Evolutionary conservation across 2,329 filamentous ascomycete genomes (phyloP), one percentile per base, ranked within the genome.

Genomic region (Calonectria fujianensis): DNA sequence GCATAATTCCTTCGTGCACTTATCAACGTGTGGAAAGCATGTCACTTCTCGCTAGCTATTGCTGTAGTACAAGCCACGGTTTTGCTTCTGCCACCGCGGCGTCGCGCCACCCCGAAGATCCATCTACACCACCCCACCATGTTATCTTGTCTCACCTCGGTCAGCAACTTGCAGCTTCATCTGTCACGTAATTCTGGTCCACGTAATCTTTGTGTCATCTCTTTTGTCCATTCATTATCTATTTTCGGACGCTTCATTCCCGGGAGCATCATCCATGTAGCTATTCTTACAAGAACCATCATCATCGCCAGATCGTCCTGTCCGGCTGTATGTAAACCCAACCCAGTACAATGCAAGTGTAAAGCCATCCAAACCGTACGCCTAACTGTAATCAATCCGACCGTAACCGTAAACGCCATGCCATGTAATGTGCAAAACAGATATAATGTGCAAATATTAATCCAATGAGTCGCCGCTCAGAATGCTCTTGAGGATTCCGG

Each of bases 401-500:
- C 66, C 24, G 57, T 64, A 69, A 57, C 69, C 50, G 32, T 57
- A 74, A 80, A 80, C 80, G 74, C 80, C 78, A 54, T 74, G 67
- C 75, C 75, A 75, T 81, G 77, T 70, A 75, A 76, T 77, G 69
- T 64, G 69, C 48, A 54, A 72, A 73, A 70, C 75, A 71, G 39
- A 69, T 70, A 39, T 69, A 35, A 51, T 45, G 73, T 74, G 68
- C 45, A 50, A 59, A 63, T 24, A 54, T 77, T 82, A 91, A 79
- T 92, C 90, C 84, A 92, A 85, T 51, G 89, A 89, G 78, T 92
- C 91, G 51, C 90, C 92, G 79, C 88, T 90, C 81, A 94, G 79
- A 78, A 94, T 93, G 82, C 89, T 91, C 80, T 85, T 89, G 80
- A 94, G 81, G 77, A 94, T 94, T 51, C 90, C 91, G 7, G 88